Percentiles rank a stretch among this genome's conserved stretches.
Conservation (phyloP, 108 stramenopile genomes). For the Skeletonema grethae region DNA sequence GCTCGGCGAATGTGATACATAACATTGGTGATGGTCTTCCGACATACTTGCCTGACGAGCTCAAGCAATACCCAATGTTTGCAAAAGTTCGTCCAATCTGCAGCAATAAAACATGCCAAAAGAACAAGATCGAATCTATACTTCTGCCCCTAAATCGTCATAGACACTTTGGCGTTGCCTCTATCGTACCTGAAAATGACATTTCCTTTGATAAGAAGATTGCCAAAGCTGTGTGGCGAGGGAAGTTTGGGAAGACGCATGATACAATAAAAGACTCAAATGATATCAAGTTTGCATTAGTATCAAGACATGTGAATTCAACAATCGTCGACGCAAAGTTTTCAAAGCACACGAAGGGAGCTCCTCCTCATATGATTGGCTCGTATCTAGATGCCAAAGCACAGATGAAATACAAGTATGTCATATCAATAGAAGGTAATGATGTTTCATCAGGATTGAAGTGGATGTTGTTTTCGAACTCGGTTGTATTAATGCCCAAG, state of each 20-base stretch:
- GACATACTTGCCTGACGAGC: constrained; percentile 15
- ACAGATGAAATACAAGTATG: constrained; percentile 53
- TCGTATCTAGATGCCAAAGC: constrained; percentile 30
- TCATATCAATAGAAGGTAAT: constrained; percentile 57
- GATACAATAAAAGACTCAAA: constrained; percentile 41
- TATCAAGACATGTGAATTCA: constrained; percentile 63
- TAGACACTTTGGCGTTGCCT: constrained; percentile 36
- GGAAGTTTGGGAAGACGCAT: constrained; percentile 59
- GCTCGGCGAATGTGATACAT: constrained; percentile 43
- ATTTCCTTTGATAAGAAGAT: constrained; percentile 74
- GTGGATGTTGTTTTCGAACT: constrained; percentile 57
- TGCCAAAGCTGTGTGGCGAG: constrained; percentile 73
- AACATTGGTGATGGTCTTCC: constrained; percentile 46
- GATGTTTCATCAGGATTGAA: constrained; percentile 49
- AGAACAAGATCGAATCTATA: constrained; percentile 22
- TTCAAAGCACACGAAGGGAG: constrained; percentile 35
- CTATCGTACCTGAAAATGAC: constrained; percentile 55
- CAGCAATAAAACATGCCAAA: constrained; percentile 11
- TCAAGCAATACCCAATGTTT: constrained; percentile 39
- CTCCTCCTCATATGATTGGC: constrained; percentile 25
- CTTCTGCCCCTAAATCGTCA: constrained; percentile 48
- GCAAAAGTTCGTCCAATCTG: constrained; percentile 47
- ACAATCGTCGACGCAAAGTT: constrained; percentile 66
- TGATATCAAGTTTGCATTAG: constrained; percentile 66
- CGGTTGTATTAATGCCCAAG: constrained; percentile 43